phyloP scores from a whole-genome alignment of 2,329 filamentous ascomycete species.

The Claviceps sp. region DNA sequence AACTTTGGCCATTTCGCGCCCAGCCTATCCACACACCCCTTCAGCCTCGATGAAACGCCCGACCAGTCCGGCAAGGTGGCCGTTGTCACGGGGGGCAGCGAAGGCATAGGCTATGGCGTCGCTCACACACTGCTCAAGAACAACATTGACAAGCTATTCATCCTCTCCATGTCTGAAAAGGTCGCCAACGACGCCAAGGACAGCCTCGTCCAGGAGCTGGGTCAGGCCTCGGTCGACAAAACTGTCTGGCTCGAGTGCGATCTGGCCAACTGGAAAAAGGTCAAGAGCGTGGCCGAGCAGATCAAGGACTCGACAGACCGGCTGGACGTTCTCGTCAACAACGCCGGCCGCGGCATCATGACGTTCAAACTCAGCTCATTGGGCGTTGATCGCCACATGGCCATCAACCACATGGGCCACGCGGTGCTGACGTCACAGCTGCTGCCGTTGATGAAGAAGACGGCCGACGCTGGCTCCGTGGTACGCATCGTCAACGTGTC shows the following conservation, averaged over 20 bases:
- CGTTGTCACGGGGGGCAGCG: neutral
- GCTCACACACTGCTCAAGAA: neutral
- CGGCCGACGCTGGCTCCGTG: neutral
- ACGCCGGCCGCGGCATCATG: neutral
- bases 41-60: conserved; percentile 1
- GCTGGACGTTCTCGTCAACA: neutral
- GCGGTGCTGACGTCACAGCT: neutral
- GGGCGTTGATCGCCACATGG: conserved; percentile 1
- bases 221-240: neutral
- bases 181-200: neutral
- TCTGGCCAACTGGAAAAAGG: neutral
- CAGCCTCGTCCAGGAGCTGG: neutral
- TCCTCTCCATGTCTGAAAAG: neutral
- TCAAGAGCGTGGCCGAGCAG: neutral
- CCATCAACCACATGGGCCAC: conserved; percentile 1
- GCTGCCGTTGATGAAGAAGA: conserved; percentile 1
- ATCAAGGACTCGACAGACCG: neutral
- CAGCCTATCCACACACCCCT: neutral
- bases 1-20: neutral
- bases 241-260: conserved; percentile 1
- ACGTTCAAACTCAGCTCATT: neutral
- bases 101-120: neutral
- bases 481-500: neutral
- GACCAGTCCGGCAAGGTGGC: conserved; percentile 1
- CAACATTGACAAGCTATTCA: neutral